Evolutionary conservation across 2,329 filamentous ascomycete genomes (phyloP), one percentile per base, ranked within the genome.

Genomic region (Lachnellula subtilissima): DNA sequence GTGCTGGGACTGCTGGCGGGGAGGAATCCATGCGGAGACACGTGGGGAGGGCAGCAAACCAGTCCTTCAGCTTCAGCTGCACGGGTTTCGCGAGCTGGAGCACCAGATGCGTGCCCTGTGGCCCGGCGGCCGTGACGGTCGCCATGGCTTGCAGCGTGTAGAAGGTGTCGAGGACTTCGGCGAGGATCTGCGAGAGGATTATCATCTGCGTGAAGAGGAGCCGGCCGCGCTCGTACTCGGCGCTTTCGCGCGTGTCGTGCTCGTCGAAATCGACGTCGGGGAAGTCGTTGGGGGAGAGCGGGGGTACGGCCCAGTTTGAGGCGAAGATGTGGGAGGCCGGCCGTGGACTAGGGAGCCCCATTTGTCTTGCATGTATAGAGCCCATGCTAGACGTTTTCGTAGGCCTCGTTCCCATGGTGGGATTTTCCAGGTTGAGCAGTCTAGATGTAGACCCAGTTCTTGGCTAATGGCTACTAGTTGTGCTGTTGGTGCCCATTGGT

Each of bases 311-410:
- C 91, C 91, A 96, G 70, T 95, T 84, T 48, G 78, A 74, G 19
- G 76, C 71, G 61, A 82, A 81, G 42, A 85, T 82, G 62, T 95
- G 91, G 4, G 90, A 94, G 0, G 91, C 11, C 91, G 85, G 48
- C 91, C 91, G 67, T 95, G 89, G 23, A 94, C 86, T 19, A 96
- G 77, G 2, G 91, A 86, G 15, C 88, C 89, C 91, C 91, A 96
- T 71, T 89, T 95, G 72, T 97, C 92, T 73, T 96, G 91, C 87
- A 95, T 93, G 70, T 94, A 96, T 50, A 96, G 73, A 2, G 89
- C 91, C 91, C 92, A 96, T 1, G 90, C 91, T 43, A 96, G 81
- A 49, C 92, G 83, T 70, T 93, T 94, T 58, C 92, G 81, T 56
- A 96, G 72, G 0, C 90, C 88, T 64, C 88, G 87, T 71, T 96